phyloP scores from a whole-genome alignment of 371 early-diverging fungal genomes.

The Mortierella sp. region DNA sequence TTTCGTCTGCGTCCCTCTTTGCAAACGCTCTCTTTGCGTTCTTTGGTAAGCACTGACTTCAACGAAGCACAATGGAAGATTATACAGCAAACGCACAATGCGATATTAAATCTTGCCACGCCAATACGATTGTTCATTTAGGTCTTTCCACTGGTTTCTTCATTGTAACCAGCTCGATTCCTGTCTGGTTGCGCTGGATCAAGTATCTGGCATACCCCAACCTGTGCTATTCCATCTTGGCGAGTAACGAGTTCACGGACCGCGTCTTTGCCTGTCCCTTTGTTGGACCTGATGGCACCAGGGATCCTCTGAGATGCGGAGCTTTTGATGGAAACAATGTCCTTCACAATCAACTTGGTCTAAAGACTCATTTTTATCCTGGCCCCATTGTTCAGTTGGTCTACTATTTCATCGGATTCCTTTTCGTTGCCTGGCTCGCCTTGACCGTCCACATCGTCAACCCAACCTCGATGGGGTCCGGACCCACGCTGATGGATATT shows the following conservation, averaged over 20 bases:
- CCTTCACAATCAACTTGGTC: slow-evolving; percentile 27
- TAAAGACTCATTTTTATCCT: slow-evolving; percentile 29
- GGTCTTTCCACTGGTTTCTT: slow-evolving; percentile 53
- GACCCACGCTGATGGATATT: slow-evolving; percentile 40
- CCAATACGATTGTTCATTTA: background rate
- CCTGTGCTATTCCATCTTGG: slow-evolving; percentile 33
- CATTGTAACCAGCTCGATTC: slow-evolving; percentile 44
- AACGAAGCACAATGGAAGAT: background rate
- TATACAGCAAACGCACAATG: too few species aligned
- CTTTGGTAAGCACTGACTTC: slow-evolving; percentile 28
- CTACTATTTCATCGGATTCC: slow-evolving; percentile 33
- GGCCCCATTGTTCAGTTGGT: slow-evolving; percentile 27
- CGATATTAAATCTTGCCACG: too few species aligned
- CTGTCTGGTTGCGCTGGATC: slow-evolving; percentile 54
- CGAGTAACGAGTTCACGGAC: slow-evolving; percentile 53
- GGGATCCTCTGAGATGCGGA: slow-evolving; percentile 37
- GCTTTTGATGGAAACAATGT: slow-evolving; percentile 41
- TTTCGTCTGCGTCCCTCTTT: slow-evolving; percentile 41
- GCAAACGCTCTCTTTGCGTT: slow-evolving; percentile 53
- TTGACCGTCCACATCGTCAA: slow-evolving; percentile 38
- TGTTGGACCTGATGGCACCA: slow-evolving; percentile 18
- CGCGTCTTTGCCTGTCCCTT: slow-evolving; percentile 34
- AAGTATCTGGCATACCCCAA: slow-evolving; percentile 42
- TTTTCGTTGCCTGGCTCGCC: slow-evolving; percentile 40
- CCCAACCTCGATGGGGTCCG: slow-evolving; percentile 49